A percentile compares a stretch with the other conserved stretches of the same genome.
Conservation (phyloP, 2,329 filamentous ascomycete species). For the Ilyonectria robusta region DNA sequence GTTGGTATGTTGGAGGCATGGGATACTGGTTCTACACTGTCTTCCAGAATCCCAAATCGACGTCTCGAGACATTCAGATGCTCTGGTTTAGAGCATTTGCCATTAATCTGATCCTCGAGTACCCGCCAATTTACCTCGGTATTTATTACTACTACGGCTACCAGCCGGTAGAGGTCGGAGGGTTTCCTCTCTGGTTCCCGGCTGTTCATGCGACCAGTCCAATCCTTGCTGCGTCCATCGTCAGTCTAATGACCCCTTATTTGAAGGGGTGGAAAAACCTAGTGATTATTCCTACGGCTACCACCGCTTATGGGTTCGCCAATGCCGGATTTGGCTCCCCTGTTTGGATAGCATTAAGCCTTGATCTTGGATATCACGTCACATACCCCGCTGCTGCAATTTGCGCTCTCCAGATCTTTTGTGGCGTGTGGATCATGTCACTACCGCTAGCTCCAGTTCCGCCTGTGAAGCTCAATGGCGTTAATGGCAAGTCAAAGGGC, state of each 20-base stretch:
- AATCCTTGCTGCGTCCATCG: constrained; percentile 6
- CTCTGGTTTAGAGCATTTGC: constrained; percentile 13
- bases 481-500: not conserved
- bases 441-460: not conserved
- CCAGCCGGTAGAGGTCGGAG: constrained; percentile 10
- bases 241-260: constrained; percentile 3
- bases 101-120: constrained; percentile 14
- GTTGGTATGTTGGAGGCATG: constrained; percentile 19
- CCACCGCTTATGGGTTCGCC: constrained; percentile 11
- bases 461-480: not conserved
- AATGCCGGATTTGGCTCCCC: constrained; percentile 13
- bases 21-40: constrained; percentile 21
- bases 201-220: constrained; percentile 15
- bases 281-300: not conserved
- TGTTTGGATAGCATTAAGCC: constrained; percentile 11
- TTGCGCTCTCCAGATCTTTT: not conserved
- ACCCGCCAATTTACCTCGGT: constrained; percentile 9
- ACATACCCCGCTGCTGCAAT: constrained; percentile 8
- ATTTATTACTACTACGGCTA: constrained; percentile 16
- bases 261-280: constrained; percentile 4
- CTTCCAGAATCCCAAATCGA: constrained; percentile 9
- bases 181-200: constrained; percentile 16
- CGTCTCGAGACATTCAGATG: not conserved
- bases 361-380: constrained; percentile 9
- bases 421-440: constrained; percentile 13